These are phyloP conservation scores for Trametes gibbosa DNA, from an alignment of 768 basidiomycete species.

Conservation along the genomic window DNA sequence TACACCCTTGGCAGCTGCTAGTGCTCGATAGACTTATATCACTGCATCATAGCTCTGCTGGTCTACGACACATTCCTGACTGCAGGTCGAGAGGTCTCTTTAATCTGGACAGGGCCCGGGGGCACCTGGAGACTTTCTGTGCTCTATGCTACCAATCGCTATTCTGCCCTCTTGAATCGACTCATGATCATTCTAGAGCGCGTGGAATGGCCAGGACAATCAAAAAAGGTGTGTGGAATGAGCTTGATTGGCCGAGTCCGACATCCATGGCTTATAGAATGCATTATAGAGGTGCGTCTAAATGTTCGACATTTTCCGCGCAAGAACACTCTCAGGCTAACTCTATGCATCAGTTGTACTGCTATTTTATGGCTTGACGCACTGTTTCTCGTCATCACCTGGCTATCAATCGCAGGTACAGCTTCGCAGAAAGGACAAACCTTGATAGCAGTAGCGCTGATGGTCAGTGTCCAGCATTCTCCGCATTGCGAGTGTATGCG, in stretches of 20 bases:
- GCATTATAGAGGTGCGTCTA: not conserved
- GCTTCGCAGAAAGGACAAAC: not conserved
- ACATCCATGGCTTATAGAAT: no score
- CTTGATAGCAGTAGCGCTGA: no score
- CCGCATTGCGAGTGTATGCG: slow-evolving; percentile 1
- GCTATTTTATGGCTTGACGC: not conserved
- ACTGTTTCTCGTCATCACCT: not conserved
- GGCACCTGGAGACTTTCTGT: not conserved
- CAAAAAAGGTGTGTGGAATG: not conserved
- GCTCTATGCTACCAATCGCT: not conserved
- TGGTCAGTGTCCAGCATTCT: not conserved
- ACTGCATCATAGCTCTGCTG: not conserved
- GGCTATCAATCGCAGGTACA: slow-evolving; percentile 1
- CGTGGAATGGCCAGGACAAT: not conserved
- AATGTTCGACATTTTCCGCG: not conserved
- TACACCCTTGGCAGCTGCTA: not conserved
- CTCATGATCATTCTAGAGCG: not conserved
- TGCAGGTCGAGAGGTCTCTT: not conserved
- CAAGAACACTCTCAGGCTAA: not conserved
- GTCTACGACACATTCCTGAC: slow-evolving; percentile 1
- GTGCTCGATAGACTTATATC: not conserved
- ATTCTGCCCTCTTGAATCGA: not conserved
- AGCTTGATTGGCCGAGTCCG: no score
- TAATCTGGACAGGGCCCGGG: not conserved
- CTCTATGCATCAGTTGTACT: not conserved